Base-by-base conservation (phyloP, 139 green algal genomes). In the Chlorella vulgaris region DNA sequence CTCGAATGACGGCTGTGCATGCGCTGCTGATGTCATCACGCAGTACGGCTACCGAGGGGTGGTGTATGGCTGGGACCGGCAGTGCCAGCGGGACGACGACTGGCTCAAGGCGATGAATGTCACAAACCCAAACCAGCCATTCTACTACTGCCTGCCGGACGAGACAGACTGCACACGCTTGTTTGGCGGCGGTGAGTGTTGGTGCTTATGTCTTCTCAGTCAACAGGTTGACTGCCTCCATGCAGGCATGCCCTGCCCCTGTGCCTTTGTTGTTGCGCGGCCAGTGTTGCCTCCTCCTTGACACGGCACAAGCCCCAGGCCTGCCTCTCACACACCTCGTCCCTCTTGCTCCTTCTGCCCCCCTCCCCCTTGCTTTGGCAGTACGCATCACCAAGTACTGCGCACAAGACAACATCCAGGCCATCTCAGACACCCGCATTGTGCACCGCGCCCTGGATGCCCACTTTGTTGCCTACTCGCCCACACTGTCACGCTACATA, bases 61-160 rank as follows among this genome's bases (percentile, higher is more conserved):
- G 10, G 74, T 88, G 28, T 82, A 61, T 33, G 83, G 84, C 1
- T 88, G 78, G 78, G 84, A 88, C 69, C 43, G 73, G 15, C 28
- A 39, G 38, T 88, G 84, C 43, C 18, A 78, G 36, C 69, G 84
- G 2, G 79, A 83, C 67, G 79, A 55, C 7, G 84, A 74, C 10
- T 88, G 84, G 79, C 53, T 69, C 36, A 24, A 35, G 7, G n/a
- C 38, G 28, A 82, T 69, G 43, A 77, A 70, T n/a, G 73, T 84
- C n/a, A n/a, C n/a, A n/a, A 55, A 77, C 43, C 74, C 51, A 28
- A 15, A n/a, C 19, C 79, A 84, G 79, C 79, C 79, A n/a, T 84
- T 84, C 69, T 88, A 88, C 74, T 75, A 83, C 24, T 68, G 67
- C 28, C 73, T 88, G 4, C 79, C 84, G 2, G 79, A 88, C 39